These are phyloP conservation scores for Tripidium arundinaceum DNA, from an alignment of 202 grass and related monocot species.

Conservation along the genomic window DNA sequence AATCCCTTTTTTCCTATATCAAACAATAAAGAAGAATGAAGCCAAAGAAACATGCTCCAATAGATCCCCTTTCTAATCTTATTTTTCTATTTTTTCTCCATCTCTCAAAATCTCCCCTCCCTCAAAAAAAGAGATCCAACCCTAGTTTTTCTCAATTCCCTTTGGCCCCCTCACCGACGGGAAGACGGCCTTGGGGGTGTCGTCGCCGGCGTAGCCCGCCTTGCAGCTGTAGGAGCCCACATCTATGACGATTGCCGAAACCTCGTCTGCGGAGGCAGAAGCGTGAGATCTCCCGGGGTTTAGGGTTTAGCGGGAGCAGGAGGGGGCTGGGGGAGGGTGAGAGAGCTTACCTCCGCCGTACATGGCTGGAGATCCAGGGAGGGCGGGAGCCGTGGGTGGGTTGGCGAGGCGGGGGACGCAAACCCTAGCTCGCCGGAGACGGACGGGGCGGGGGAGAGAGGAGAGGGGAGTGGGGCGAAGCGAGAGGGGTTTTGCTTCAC, in stretches of 20 bases:
- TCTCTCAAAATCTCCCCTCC: no score
- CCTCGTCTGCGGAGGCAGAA: constrained; percentile 78
- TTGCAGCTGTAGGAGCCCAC: constrained; percentile 98
- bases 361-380: constrained; percentile 37
- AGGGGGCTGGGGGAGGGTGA: not conserved
- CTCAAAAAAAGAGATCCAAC: no score
- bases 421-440: constrained; percentile 50
- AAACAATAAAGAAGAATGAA: no score
- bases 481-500: not conserved
- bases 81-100: no score
- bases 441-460: not conserved
- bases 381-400: not conserved
- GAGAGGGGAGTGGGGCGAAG: no score
- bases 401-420: not conserved
- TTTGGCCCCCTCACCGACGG: no score
- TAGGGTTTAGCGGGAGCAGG: constrained; percentile 25
- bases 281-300: constrained; percentile 39
- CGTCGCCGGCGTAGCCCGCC: constrained; percentile 94
- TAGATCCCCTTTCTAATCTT: no score
- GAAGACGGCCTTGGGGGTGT: constrained; percentile 95
- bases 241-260: constrained; percentile 95
- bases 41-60: no score
- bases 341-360: constrained; percentile 72
- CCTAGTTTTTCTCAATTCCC: no score
- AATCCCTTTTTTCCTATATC: no score